Conservation (phyloP, 352 stramenopile genomes). For the Pythium utonaiense region DNA sequence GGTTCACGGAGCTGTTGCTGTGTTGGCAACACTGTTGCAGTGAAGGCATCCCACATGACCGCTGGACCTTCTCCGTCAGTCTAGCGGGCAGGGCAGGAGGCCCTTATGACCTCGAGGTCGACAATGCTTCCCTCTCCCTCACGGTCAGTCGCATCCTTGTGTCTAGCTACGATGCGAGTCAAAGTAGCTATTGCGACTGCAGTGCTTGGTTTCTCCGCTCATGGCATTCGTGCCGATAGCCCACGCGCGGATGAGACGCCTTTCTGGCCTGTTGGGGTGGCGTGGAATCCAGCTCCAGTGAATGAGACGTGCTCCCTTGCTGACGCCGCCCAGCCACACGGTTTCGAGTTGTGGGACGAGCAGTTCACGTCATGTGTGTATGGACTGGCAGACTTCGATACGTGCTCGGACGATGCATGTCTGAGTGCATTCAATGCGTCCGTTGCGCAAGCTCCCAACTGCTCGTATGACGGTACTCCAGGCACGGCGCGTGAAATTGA, state of each 20-base stretch:
- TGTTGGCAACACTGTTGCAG: too few species aligned
- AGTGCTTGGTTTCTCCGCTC: background rate
- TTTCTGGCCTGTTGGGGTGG: conserved; percentile 12
- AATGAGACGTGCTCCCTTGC: conserved; percentile 4
- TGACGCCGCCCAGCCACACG: conserved; percentile 5
- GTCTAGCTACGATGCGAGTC: background rate
- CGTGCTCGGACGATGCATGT: conserved; percentile 14
- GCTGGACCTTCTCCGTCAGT: background rate
- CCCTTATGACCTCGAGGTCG: too few species aligned
- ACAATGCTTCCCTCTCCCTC: too few species aligned
- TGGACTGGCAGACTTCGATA: conserved; percentile 19
- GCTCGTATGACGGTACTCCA: conserved; percentile 16
- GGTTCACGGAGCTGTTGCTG: too few species aligned
- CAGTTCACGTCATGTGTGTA: conserved; percentile 15
- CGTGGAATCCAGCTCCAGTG: conserved; percentile 9
- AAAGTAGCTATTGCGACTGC: background rate
- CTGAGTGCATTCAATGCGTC: conserved; percentile 9
- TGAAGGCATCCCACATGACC: background rate
- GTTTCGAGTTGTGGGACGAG: conserved; percentile 7
- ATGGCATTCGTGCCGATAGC: conserved; percentile 8
- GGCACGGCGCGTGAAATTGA: conserved; percentile 15
- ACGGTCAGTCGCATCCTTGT: too few species aligned
- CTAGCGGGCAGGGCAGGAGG: background rate
- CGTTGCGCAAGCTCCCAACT: conserved; percentile 9
- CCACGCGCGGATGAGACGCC: conserved; percentile 16